These are phyloP conservation scores for Penicillium sp. DNA, from an alignment of 2,329 filamentous ascomycete genomes.

Conservation along the genomic window DNA sequence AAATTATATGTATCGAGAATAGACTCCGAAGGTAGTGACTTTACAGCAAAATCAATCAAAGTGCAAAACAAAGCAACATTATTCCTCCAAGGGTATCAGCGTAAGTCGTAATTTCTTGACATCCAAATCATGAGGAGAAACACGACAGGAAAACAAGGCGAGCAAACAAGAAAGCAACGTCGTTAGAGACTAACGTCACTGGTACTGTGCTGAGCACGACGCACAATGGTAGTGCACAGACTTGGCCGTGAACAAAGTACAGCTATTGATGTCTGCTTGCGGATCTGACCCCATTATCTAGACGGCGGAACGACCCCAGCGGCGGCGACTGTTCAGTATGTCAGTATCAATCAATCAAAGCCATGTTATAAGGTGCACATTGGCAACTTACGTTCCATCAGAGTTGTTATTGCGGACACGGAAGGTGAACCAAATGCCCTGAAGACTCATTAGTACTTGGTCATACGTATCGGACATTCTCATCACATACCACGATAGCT, in stretches of 20 bases:
- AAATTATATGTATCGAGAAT: neutral
- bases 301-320: conserved; percentile 16
- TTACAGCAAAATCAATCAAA: conserved; percentile 4
- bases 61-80: conserved; percentile 5
- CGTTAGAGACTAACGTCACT: conserved; percentile 1
- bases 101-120: conserved; percentile 19
- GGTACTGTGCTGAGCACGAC: neutral
- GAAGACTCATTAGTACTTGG: conserved; percentile 7
- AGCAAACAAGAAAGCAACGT: conserved; percentile 1
- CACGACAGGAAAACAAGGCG: conserved; percentile 9
- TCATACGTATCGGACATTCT: neutral
- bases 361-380: neutral
- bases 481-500: conserved; percentile 44
- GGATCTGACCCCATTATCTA: neutral
- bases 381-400: conserved; percentile 19
- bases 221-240: neutral
- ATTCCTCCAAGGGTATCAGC: conserved; percentile 21
- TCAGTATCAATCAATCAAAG: neutral
- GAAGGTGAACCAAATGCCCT: conserved; percentile 34
- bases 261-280: neutral
- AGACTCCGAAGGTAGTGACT: conserved; percentile 5
- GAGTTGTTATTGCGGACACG: conserved; percentile 16
- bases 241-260: neutral
- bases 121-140: conserved; percentile 12
- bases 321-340: conserved; percentile 1